Evolutionary conservation across 2,329 filamentous ascomycete species (phyloP).

Genomic region (Metarhizium anisopliae): DNA sequence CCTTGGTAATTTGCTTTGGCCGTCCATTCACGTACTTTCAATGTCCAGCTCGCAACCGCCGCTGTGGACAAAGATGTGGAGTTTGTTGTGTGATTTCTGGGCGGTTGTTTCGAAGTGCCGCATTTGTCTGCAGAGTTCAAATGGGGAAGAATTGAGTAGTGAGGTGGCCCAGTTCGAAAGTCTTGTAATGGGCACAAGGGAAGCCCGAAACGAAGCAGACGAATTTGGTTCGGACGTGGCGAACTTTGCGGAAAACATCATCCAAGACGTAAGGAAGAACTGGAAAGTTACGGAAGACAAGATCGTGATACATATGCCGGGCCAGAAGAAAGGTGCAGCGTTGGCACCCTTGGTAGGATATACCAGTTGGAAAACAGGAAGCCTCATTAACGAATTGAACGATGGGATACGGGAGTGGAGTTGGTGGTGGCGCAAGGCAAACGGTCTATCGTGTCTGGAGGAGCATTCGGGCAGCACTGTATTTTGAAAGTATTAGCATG

Average conservation of each 20-base stretch:
- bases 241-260: constrained; percentile 33
- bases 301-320: constrained; percentile 30
- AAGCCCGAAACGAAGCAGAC: background rate
- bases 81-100: constrained; percentile 10
- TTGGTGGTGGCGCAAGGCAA: constrained; percentile 19
- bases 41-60: constrained; percentile 5
- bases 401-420: constrained; percentile 24
- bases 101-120: constrained; percentile 12
- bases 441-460: background rate
- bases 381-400: constrained; percentile 22
- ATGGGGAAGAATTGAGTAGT: constrained; percentile 10
- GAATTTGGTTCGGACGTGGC: constrained; percentile 21
- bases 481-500: constrained; percentile 5
- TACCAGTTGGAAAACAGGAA: constrained; percentile 21
- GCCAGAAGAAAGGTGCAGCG: constrained; percentile 23
- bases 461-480: background rate
- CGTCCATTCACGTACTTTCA: constrained; percentile 15
- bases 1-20: constrained; percentile 22
- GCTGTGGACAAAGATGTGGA: constrained; percentile 12
- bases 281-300: constrained; percentile 28
- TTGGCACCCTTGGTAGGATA: constrained; percentile 23
- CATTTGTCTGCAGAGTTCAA: constrained; percentile 8
- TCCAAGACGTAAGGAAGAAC: constrained; percentile 33
- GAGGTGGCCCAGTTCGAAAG: constrained; percentile 9
- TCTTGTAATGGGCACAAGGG: constrained; percentile 15